Evolutionary conservation across 768 basidiomycete species (phyloP).

Genomic region (Tylopilus intermedius): DNA sequence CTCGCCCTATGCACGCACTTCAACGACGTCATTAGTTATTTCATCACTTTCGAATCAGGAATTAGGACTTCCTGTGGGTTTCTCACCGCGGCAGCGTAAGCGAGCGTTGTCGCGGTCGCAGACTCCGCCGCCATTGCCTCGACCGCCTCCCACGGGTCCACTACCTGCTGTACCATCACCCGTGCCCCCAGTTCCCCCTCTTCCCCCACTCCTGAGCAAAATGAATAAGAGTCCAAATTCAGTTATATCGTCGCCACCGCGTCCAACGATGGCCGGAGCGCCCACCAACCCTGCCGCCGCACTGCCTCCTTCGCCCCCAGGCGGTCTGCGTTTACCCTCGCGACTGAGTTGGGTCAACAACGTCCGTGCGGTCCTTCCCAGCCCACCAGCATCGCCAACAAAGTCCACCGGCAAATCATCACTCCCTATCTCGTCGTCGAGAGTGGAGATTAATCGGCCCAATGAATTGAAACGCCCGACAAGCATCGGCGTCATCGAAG

Average conservation of each 20-base stretch:
- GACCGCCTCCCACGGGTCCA: constrained; percentile 28
- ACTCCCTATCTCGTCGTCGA: constrained; percentile 4
- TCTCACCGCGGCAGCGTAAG: constrained; percentile 19
- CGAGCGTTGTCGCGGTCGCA: constrained; percentile 23
- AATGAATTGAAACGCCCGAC: constrained; percentile 19
- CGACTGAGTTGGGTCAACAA: constrained; percentile 27
- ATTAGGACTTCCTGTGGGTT: constrained; percentile 15
- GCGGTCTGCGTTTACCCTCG: constrained; percentile 30
- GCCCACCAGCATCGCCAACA: constrained; percentile 29
- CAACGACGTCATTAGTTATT: constrained; percentile 2
- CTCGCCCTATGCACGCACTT: constrained; percentile 5
- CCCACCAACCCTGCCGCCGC: constrained; percentile 7
- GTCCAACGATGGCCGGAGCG: constrained; percentile 3
- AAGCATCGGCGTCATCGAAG: constrained; percentile 30
- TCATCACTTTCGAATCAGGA: constrained; percentile 6
- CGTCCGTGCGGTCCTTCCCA: constrained; percentile 25
- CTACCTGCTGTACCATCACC: constrained; percentile 26
- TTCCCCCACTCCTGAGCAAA: constrained; percentile 22
- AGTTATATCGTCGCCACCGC: constrained; percentile 6
- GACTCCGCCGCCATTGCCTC: constrained; percentile 24
- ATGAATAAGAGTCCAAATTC: constrained; percentile 4
- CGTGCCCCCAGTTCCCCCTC: constrained; percentile 24
- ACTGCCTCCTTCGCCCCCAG: constrained; percentile 25
- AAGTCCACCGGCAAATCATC: constrained; percentile 9
- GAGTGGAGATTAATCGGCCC: constrained; percentile 5